These are phyloP conservation scores for Botrytis porri DNA, from an alignment of 2,329 filamentous ascomycete species.

Conservation along the genomic window DNA sequence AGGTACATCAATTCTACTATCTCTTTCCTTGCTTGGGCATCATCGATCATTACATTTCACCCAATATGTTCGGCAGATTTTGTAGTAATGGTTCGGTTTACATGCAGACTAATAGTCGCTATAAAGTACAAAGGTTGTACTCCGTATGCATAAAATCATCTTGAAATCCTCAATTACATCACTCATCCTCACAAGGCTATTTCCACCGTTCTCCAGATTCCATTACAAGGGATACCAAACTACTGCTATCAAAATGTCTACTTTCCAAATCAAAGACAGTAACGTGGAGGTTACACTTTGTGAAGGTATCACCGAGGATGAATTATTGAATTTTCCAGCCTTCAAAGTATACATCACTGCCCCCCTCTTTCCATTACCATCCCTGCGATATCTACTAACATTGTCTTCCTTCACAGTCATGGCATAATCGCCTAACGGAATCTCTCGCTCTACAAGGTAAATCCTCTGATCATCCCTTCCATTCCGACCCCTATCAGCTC, in stretches of 20 bases:
- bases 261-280: slow-evolving; percentile 41
- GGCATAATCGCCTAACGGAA: slow-evolving; percentile 5
- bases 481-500: slow-evolving; percentile 52
- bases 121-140: slow-evolving; percentile 2
- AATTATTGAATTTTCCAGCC: slow-evolving; percentile 47
- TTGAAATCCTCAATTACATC: neutral
- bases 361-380: neutral
- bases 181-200: slow-evolving; percentile 7
- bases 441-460: slow-evolving; percentile 38
- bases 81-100: neutral
- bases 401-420: slow-evolving; percentile 4
- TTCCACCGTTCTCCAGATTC: neutral
- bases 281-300: slow-evolving; percentile 45
- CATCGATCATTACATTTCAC: neutral
- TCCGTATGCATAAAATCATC: neutral
- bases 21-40: neutral
- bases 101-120: neutral
- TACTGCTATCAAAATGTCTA: slow-evolving; percentile 38
- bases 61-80: slow-evolving; percentile 2
- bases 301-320: slow-evolving; percentile 44
- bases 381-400: neutral
- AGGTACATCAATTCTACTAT: neutral
- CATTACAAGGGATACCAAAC: neutral
- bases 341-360: slow-evolving; percentile 44
- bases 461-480: slow-evolving; percentile 45